Percentiles rank a stretch among this genome's conserved stretches.
phyloP scores from a whole-genome alignment of 1,139 yeast species.

The Arxiozyma bovina region DNA sequence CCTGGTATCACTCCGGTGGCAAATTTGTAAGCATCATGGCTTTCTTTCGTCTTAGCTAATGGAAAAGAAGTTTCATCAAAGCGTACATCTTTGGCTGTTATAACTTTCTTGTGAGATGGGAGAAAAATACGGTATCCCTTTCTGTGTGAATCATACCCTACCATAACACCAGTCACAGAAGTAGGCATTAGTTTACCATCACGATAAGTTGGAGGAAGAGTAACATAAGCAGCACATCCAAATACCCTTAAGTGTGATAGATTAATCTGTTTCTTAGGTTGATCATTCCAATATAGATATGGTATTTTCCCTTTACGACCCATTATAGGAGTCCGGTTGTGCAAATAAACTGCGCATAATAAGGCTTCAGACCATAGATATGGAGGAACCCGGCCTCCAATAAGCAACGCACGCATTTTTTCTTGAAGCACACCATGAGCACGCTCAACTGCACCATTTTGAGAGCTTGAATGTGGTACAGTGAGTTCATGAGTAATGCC shows the following conservation, averaged over 20 bases:
- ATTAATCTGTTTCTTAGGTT: not conserved
- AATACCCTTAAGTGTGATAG: constrained; percentile 4
- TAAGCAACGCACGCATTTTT: not conserved
- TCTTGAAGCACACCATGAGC: constrained; percentile 10
- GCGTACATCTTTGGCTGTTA: constrained; percentile 4
- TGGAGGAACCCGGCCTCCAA: not conserved
- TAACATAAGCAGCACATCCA: constrained; percentile 9
- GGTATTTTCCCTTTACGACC: not conserved
- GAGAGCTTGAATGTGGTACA: constrained; percentile 8
- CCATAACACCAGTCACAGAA: constrained; percentile 3
- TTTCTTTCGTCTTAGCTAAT: not conserved
- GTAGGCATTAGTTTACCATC: constrained; percentile 8
- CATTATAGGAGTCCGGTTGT: not conserved
- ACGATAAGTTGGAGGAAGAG: constrained; percentile 1
- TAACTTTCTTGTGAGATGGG: not conserved
- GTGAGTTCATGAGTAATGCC: constrained; percentile 12
- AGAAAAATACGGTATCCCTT: constrained; percentile 7
- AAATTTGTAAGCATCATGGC: constrained; percentile 1
- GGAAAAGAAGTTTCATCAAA: constrained; percentile 9
- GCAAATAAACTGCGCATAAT: not conserved
- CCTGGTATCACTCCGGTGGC: constrained; percentile 1
- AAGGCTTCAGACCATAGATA: not conserved
- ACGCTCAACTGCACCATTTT: constrained; percentile 11
- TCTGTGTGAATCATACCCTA: constrained; percentile 5
- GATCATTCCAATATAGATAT: no score